Evolutionary conservation across 1,284 basidiomycete genomes (phyloP).

Genomic region (Austropuccinia psidii): DNA sequence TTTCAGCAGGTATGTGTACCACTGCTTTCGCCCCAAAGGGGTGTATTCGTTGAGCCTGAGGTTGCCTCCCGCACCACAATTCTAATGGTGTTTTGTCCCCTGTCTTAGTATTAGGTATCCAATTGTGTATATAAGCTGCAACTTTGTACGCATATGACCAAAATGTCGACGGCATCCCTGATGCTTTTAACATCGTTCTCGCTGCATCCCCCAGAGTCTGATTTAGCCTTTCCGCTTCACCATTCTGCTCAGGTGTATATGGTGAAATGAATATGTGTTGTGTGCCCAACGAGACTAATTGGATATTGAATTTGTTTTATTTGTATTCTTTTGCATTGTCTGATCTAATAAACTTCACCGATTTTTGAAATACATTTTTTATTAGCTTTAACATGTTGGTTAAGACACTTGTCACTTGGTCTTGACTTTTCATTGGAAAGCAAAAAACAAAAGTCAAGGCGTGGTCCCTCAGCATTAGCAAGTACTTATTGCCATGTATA

Average conservation of each 20-base stretch:
- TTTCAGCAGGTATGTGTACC: slow-evolving; percentile 1
- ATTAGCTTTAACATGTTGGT: background rate
- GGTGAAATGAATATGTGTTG: background rate
- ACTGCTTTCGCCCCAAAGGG: background rate
- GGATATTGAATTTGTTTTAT: background rate
- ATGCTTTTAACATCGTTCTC: background rate
- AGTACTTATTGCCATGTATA: background rate
- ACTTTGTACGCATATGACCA: background rate
- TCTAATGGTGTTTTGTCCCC: background rate
- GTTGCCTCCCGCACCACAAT: background rate
- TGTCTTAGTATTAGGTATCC: background rate
- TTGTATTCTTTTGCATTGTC: slow-evolving; percentile 10
- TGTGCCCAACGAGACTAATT: background rate
- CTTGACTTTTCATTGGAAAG: background rate
- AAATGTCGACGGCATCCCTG: background rate
- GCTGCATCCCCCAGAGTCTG: background rate
- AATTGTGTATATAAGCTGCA: background rate
- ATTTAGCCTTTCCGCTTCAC: background rate
- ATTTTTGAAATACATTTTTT: background rate
- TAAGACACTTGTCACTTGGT: background rate
- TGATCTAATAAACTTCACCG: background rate
- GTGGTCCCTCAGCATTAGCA: background rate
- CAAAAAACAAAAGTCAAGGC: background rate
- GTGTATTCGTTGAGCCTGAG: background rate
- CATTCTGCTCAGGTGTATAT: slow-evolving; percentile 6